Conservation (phyloP, 1,139 yeast species). For the Diutina mesorugosa region DNA sequence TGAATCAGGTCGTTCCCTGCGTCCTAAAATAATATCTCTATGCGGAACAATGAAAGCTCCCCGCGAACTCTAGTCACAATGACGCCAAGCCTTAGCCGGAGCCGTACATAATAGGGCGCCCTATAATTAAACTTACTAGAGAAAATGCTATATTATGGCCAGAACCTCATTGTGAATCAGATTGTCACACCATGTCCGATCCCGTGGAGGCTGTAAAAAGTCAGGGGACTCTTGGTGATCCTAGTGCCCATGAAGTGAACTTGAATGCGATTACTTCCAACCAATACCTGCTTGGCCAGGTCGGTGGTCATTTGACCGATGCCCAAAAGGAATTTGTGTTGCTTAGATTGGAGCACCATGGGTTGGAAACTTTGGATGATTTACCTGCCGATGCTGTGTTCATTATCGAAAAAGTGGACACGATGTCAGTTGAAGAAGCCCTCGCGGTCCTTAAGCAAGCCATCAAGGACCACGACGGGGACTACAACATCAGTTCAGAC, state of each 20-base stretch:
- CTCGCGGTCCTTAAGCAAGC: neutral
- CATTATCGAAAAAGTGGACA: neutral
- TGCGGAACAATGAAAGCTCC: neutral
- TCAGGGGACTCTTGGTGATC: neutral
- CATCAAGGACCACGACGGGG: neutral
- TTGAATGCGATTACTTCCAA: neutral
- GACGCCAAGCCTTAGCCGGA: neutral
- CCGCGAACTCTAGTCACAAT: neutral
- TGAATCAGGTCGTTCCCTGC: neutral
- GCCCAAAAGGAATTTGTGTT: neutral
- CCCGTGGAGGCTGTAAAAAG: neutral
- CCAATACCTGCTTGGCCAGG: neutral
- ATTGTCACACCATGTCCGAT: neutral
- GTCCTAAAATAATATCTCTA: neutral
- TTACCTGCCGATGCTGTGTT: neutral
- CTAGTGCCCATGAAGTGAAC: neutral
- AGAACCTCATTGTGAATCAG: neutral
- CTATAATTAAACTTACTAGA: neutral
- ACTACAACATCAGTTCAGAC: neutral
- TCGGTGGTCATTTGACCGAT: neutral
- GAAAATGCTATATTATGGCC: neutral
- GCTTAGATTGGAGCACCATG: slow-evolving; percentile 3
- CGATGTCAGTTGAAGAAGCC: neutral
- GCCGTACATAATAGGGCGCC: neutral
- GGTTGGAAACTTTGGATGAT: slow-evolving; percentile 5